Conservation (phyloP, 352 stramenopile species). For the Phytophthora kernoviae region DNA sequence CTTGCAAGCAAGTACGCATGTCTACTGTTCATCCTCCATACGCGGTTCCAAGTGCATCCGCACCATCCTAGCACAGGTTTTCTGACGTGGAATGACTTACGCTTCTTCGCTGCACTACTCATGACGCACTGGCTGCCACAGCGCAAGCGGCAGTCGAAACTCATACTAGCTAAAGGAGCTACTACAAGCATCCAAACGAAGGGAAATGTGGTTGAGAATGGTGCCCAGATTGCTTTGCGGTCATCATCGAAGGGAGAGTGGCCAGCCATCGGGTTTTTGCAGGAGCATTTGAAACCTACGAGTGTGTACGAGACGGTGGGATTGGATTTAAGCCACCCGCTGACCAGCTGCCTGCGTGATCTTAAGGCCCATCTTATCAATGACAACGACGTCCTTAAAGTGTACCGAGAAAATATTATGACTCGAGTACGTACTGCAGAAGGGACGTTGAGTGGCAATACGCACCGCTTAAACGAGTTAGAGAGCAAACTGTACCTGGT, state of each 20-base stretch:
- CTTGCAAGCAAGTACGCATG: constrained; percentile 81
- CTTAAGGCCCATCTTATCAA: constrained; percentile 82
- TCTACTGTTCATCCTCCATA: constrained; percentile 81
- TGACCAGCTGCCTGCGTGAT: constrained; percentile 73
- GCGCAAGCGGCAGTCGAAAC: constrained; percentile 40
- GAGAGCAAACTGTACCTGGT: constrained; percentile 67
- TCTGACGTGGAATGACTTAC: constrained; percentile 67
- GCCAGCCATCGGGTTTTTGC: constrained; percentile 55
- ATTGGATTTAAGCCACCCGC: constrained; percentile 60
- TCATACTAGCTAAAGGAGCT: constrained; percentile 23
- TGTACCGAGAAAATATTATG: constrained; percentile 57
- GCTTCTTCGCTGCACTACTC: constrained; percentile 71
- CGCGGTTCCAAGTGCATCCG: constrained; percentile 76
- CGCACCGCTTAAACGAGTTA: constrained; percentile 30
- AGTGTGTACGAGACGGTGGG: constrained; percentile 64
- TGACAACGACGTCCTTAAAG: constrained; percentile 60
- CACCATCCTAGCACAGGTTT: constrained; percentile 57
- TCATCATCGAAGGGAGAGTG: constrained; percentile 37
- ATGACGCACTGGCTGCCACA: constrained; percentile 84
- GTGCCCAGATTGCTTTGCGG: constrained; percentile 49
- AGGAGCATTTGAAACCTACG: constrained; percentile 55
- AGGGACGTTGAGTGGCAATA: constrained; percentile 17
- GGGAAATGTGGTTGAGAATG: constrained; percentile 51
- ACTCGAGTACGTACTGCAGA: constrained; percentile 23
- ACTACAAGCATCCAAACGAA: constrained; percentile 1